These are phyloP conservation scores for Malassezia cuniculi DNA, from an alignment of 1,284 basidiomycete species.

Conservation along the genomic window DNA sequence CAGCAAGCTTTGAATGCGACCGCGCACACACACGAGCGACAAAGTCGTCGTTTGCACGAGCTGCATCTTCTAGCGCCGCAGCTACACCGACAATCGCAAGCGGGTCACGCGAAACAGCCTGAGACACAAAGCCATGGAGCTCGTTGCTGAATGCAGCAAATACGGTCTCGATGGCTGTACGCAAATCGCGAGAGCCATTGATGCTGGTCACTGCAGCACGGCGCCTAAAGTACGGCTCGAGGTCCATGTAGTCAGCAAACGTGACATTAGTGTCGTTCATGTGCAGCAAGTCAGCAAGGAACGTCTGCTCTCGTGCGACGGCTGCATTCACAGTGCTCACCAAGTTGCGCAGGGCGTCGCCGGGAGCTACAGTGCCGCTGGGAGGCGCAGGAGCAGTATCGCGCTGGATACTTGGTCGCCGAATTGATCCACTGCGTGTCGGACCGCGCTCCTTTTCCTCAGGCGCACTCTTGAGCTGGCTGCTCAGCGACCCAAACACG, in stretches of 20 bases:
- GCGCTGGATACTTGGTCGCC: too few relatives aligned
- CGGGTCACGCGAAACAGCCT: too few relatives aligned
- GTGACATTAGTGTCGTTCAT: constrained; percentile 65
- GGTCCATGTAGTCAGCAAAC: constrained; percentile 86
- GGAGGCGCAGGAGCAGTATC: constrained; percentile 15
- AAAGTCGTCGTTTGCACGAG: too few relatives aligned
- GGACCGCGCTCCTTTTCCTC: constrained; percentile 23
- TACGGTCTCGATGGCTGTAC: too few relatives aligned
- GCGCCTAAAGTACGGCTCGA: constrained; percentile 85
- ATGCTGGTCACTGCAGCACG: constrained; percentile 56
- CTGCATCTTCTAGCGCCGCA: too few relatives aligned
- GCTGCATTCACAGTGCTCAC: constrained; percentile 65
- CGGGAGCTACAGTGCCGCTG: constrained; percentile 15
- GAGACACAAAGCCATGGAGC: too few relatives aligned
- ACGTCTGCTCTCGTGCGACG: constrained; percentile 70
- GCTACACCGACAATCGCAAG: too few relatives aligned
- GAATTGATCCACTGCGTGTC: too few relatives aligned
- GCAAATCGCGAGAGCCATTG: background rate
- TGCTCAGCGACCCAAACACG: constrained; percentile 21
- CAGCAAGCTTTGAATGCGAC: too few relatives aligned
- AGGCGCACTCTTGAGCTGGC: constrained; percentile 17
- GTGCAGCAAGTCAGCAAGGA: constrained; percentile 81
- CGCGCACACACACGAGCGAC: too few relatives aligned
- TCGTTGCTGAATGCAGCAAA: too few relatives aligned
- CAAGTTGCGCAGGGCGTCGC: constrained; percentile 60